phyloP scores from a whole-genome alignment of 495 filamentous ascomycete genomes.

The Neurospora sp. region DNA sequence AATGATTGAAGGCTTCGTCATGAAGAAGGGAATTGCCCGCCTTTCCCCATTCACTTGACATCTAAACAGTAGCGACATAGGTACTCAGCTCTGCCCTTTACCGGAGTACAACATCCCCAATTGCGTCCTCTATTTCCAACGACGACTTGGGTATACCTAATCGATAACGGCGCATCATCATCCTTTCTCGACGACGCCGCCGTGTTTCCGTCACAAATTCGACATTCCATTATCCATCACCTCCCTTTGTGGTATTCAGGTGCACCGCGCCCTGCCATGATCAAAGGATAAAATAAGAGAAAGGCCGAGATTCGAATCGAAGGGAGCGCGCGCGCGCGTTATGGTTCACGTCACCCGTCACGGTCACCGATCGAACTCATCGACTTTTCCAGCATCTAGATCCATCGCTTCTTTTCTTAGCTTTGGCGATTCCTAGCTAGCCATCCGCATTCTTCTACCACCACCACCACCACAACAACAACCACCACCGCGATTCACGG shows the following conservation, averaged over 20 bases:
- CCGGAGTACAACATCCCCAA: neutral
- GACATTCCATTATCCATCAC: neutral
- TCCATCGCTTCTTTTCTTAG: neutral
- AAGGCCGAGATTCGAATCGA: neutral
- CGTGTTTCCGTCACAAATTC: neutral
- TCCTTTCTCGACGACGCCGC: neutral
- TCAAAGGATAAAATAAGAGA: neutral
- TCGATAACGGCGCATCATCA: neutral
- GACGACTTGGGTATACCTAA: neutral
- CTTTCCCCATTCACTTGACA: neutral
- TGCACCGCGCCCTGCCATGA: neutral
- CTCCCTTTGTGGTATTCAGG: neutral
- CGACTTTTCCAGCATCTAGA: neutral
- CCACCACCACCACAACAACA: neutral
- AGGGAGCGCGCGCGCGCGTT: neutral
- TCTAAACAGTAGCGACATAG: neutral
- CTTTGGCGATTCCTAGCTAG: neutral
- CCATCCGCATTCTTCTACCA: neutral
- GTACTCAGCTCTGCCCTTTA: neutral
- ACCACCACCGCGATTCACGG: neutral
- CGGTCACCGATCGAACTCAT: constrained; percentile 3
- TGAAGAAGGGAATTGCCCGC: neutral
- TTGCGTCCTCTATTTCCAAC: neutral
- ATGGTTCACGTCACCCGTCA: neutral
- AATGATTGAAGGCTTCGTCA: constrained; percentile 27